Base-by-base conservation (phyloP, 2,329 filamentous ascomycete species). In the Paecilomyces formosus region DNA sequence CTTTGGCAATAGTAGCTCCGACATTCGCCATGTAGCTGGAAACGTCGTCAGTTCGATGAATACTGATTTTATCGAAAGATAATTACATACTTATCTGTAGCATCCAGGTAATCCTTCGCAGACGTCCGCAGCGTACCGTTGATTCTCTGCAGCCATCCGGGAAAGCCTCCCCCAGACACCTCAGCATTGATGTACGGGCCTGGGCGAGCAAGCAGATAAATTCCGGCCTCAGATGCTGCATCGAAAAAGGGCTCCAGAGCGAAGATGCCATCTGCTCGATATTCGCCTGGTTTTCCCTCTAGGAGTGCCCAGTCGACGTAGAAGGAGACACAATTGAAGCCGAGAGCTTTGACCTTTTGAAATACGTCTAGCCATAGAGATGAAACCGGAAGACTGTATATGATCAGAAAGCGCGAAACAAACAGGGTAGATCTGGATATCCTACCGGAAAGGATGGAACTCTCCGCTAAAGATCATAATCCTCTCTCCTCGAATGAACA, bases 181-280 rank as follows among this genome's bases (percentile, higher is more conserved):
- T 94, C 89, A 0, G 89, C 89, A 66, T 93, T 91, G 75, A 92
- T 90, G 55, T 91, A 91, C 0, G 87, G 87, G 0, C 88, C 86
- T 0, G 87, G 86, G 0, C 84, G 77, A 53, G 89, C 89, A 58
- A 94, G 80, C 0, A 95, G 79, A 65, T 90, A 95, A 53, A 95
- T 83, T 0, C 90, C 90, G 6, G 88, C 86, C 61, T 88, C 74
- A 21, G 81, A 78, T 0, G 90, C 90, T 3, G 88, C 89, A 4
- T 88, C 84, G 64, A 92, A 92, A 74, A 94, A 92, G 0, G 86
- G 85, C 62, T 90, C 82, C 3, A 89, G 77, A 13, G 82, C 85
- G 65, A 92, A 90, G 15, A 92, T 80, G 0, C 89, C 90, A 1
- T 90, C 84, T 0, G 85, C 87, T 8, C 78, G 78, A 66, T 90